Percentiles rank a stretch among this genome's conserved stretches.
phyloP scores from a whole-genome alignment of 768 basidiomycete genomes.

The Tulasnella sp. region DNA sequence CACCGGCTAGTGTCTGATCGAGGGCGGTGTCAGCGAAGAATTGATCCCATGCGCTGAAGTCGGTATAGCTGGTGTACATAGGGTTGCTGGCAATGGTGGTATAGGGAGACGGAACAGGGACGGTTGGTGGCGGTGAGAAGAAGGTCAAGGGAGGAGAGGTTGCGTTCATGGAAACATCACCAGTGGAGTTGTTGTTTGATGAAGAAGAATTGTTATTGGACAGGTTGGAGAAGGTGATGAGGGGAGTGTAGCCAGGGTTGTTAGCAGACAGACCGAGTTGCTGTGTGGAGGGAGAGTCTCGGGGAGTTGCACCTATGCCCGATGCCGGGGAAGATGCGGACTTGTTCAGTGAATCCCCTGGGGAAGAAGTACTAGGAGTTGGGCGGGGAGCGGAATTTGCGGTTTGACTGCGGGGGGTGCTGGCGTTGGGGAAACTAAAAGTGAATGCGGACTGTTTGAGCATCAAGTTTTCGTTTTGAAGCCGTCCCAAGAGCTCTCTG shows the following conservation, averaged over 20 bases:
- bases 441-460: constrained; percentile 77
- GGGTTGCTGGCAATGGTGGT: constrained; percentile 78
- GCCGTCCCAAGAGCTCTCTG: constrained; percentile 65
- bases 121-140: constrained; percentile 12
- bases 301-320: background rate
- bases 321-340: constrained; percentile 18
- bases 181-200: background rate
- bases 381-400: background rate
- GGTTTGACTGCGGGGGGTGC: background rate
- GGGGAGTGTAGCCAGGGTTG: constrained; percentile 17
- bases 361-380: constrained; percentile 22
- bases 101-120: constrained; percentile 31
- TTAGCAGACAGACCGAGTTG: constrained; percentile 9
- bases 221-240: constrained; percentile 17
- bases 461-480: constrained; percentile 77
- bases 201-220: constrained; percentile 4
- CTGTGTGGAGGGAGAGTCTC: background rate
- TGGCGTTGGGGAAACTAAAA: constrained; percentile 51
- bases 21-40: constrained; percentile 8
- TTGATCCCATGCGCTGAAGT: constrained; percentile 12
- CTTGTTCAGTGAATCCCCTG: background rate
- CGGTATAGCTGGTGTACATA: constrained; percentile 61
- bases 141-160: constrained; percentile 21
- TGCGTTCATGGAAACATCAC: no score
- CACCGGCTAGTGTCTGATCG: background rate